These are phyloP conservation scores for Phytophthora europaea DNA, from an alignment of 352 stramenopile genomes.

Conservation along the genomic window DNA sequence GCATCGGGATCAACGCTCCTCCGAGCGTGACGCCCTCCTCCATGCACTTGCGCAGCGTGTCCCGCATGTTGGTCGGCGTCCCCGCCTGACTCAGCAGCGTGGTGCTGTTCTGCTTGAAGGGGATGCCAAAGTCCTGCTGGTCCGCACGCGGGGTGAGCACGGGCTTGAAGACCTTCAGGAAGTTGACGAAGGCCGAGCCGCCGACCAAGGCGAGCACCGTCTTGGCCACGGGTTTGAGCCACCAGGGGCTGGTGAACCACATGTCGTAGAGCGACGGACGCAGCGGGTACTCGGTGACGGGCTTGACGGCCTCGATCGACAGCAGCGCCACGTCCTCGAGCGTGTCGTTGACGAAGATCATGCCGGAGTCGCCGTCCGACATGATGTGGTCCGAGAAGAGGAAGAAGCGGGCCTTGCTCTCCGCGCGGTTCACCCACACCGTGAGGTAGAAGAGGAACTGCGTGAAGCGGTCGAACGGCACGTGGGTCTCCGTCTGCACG, in stretches of 20 bases:
- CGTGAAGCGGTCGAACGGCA: conserved; percentile 51
- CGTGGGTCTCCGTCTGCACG: conserved; percentile 40
- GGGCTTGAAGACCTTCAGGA: conserved; percentile 60
- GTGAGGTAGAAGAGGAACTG: conserved; percentile 64
- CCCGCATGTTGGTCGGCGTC: conserved; percentile 48
- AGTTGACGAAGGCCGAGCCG: conserved; percentile 45
- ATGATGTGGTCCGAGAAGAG: conserved; percentile 74
- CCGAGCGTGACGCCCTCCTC: conserved; percentile 53
- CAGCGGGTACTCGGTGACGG: conserved; percentile 27
- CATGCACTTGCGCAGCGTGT: conserved; percentile 50
- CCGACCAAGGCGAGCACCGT: conserved; percentile 37
- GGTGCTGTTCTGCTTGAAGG: conserved; percentile 55
- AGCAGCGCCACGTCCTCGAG: conserved; percentile 48
- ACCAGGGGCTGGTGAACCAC: conserved; percentile 50
- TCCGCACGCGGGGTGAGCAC: conserved; percentile 47
- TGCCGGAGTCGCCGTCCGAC: conserved; percentile 58
- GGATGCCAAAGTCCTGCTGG: conserved; percentile 55
- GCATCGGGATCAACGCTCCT: conserved; percentile 54
- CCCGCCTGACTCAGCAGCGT: conserved; percentile 51
- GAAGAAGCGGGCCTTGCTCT: conserved; percentile 47
- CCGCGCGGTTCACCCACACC: conserved; percentile 45
- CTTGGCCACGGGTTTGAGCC: conserved; percentile 44
- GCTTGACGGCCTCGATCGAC: conserved; percentile 33
- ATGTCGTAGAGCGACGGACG: conserved; percentile 56
- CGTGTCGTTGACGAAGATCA: conserved; percentile 60